phyloP scores from a whole-genome alignment of 768 basidiomycete genomes.

The Leucocoprinus leucothites region DNA sequence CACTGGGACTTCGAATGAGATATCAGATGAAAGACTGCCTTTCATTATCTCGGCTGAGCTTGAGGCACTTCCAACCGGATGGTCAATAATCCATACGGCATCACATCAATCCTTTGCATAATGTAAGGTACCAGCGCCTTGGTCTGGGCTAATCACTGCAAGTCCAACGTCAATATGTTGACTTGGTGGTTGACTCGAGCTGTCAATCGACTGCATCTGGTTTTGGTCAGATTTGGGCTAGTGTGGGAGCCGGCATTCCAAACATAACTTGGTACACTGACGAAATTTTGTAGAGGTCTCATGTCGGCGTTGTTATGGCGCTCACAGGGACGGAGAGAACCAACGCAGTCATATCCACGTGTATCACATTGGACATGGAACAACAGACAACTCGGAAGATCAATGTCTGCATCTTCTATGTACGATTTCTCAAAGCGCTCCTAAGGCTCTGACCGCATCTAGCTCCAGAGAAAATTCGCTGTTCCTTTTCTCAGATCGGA shows the following conservation, averaged over 20 bases:
- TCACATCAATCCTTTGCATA: too few relatives aligned
- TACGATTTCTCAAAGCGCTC: background rate
- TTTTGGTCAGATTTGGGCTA: background rate
- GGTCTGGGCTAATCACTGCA: background rate
- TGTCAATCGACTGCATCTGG: background rate
- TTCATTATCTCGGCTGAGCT: too few relatives aligned
- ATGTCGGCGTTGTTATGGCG: slow-evolving; percentile 11
- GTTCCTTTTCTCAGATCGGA: background rate
- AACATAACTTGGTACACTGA: background rate
- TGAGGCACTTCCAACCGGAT: too few relatives aligned
- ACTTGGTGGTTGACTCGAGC: background rate
- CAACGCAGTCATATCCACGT: slow-evolving; percentile 10
- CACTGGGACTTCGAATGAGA: too few relatives aligned
- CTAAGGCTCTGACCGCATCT: background rate
- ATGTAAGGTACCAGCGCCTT: background rate
- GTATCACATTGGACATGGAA: slow-evolving; percentile 6
- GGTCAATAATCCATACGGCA: too few relatives aligned
- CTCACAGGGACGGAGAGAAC: slow-evolving; percentile 2
- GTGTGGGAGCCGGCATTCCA: slow-evolving; percentile 9
- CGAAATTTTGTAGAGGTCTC: slow-evolving; percentile 1
- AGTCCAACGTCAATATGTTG: background rate
- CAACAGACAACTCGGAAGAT: background rate
- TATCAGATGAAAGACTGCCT: too few relatives aligned
- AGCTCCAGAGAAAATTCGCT: background rate
- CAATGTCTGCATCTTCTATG: background rate